Percentiles rank a stretch among this genome's conserved stretches.
phyloP scores from a whole-genome alignment of 768 basidiomycete genomes.

The Naganishia vaughanmartiniae region DNA sequence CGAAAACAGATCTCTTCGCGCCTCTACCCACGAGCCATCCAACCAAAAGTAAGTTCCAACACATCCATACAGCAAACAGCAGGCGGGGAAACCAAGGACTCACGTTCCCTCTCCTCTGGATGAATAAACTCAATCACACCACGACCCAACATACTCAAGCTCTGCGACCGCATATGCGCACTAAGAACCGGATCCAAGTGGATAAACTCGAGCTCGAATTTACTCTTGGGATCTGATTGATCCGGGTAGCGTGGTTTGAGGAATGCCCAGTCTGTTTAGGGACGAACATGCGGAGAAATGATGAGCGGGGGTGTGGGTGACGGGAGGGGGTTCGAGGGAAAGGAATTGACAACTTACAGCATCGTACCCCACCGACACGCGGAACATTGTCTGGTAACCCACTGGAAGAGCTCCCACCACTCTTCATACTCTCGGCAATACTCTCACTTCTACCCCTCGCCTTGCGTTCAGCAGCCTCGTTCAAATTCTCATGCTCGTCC shows the following conservation, averaged over 20 bases:
- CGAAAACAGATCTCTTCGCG: slow-evolving; percentile 43
- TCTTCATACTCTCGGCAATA: neutral
- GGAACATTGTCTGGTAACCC: slow-evolving; percentile 18
- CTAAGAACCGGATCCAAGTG: slow-evolving; percentile 50
- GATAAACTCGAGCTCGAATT: slow-evolving; percentile 47
- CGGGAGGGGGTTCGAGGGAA: no score
- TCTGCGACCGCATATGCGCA: slow-evolving; percentile 46
- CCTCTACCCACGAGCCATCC: slow-evolving; percentile 37
- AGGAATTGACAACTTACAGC: neutral
- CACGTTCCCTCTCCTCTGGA: slow-evolving; percentile 49
- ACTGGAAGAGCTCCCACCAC: slow-evolving; percentile 13
- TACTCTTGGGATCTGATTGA: slow-evolving; percentile 18
- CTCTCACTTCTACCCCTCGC: slow-evolving; percentile 7
- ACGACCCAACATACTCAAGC: slow-evolving; percentile 46
- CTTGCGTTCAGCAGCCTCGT: neutral
- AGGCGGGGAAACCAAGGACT: no score
- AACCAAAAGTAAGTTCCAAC: no score
- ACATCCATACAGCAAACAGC: neutral
- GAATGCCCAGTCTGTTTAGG: slow-evolving; percentile 27
- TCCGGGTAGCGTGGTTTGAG: slow-evolving; percentile 25
- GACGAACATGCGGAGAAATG: no score
- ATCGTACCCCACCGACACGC: slow-evolving; percentile 26
- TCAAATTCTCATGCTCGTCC: neutral
- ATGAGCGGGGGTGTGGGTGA: no score
- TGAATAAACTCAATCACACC: slow-evolving; percentile 52